phyloP scores from a whole-genome alignment of 148 eudicot species.

The Cornus controversa region DNA sequence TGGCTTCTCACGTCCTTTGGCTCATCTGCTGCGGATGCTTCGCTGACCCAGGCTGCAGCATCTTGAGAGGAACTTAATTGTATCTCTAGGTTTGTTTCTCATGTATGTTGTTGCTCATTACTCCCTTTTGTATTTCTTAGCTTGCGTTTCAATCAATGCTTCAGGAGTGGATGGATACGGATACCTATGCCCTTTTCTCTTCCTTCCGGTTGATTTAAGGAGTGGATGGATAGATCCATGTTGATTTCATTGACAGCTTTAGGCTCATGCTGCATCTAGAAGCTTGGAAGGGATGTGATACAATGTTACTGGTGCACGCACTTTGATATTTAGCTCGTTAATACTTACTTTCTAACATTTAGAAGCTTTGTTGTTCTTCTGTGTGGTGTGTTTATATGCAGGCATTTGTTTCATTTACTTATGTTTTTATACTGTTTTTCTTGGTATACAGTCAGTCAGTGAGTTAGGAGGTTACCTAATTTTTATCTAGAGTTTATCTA shows the following conservation, averaged over 20 bases:
- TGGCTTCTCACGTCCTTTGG: constrained; percentile 67
- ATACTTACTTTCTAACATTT: background rate
- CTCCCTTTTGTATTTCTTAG: background rate
- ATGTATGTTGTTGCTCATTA: constrained; percentile 5
- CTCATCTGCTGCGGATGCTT: constrained; percentile 1
- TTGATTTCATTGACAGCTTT: background rate
- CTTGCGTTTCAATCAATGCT: background rate
- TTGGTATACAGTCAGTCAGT: no score
- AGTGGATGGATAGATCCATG: constrained; percentile 10
- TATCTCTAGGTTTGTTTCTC: background rate
- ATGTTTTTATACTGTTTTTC: no score
- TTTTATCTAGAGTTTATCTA: no score
- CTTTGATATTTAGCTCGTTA: background rate
- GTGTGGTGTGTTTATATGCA: background rate
- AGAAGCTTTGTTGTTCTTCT: background rate
- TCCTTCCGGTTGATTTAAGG: background rate
- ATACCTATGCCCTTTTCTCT: background rate
- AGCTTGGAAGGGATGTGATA: background rate
- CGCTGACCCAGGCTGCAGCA: background rate
- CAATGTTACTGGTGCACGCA: background rate
- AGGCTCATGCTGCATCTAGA: background rate
- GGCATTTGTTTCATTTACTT: background rate
- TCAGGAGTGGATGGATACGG: constrained; percentile 10
- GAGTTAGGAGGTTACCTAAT: no score
- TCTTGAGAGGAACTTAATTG: constrained; percentile 24